Percentiles rank a stretch among this genome's conserved stretches.
These are phyloP conservation scores for Malus sieversii DNA, from an alignment of 306 rosid species.

Conservation along the genomic window DNA sequence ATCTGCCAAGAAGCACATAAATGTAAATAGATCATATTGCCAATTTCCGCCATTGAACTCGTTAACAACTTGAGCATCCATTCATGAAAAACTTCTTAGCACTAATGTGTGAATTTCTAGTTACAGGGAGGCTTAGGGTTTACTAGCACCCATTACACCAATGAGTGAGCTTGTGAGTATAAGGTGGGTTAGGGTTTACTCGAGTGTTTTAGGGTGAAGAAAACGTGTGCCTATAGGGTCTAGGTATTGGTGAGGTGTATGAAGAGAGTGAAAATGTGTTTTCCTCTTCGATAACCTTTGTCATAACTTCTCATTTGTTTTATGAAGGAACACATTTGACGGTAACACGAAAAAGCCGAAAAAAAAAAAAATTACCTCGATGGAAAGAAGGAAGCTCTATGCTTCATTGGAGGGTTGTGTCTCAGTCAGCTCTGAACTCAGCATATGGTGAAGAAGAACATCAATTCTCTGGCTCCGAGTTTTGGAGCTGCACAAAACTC, in stretches of 20 bases:
- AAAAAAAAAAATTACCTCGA: background rate
- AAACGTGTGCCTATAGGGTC: background rate
- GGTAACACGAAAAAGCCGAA: background rate
- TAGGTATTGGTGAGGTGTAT: background rate
- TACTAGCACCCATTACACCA: background rate
- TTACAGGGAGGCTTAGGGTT: background rate
- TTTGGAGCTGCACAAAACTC: slow-evolving; percentile 62
- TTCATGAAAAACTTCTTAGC: background rate
- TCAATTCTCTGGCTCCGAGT: slow-evolving; percentile 77
- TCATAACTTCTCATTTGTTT: background rate
- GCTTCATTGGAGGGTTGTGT: slow-evolving; percentile 34
- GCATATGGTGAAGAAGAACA: slow-evolving; percentile 88
- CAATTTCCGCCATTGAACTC: too few species aligned
- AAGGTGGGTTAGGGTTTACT: background rate
- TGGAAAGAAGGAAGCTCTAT: slow-evolving; percentile 8
- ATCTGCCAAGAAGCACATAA: background rate
- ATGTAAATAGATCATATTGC: background rate
- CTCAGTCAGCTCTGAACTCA: slow-evolving; percentile 71
- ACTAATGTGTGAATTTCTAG: background rate
- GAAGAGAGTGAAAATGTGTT: background rate
- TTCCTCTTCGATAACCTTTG: background rate
- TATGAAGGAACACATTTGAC: background rate
- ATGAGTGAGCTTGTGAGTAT: background rate
- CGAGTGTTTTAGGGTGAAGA: background rate
- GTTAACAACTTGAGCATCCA: background rate